Base-by-base conservation (phyloP, 1,284 basidiomycete genomes). In the Heterobasidion irregulare region DNA sequence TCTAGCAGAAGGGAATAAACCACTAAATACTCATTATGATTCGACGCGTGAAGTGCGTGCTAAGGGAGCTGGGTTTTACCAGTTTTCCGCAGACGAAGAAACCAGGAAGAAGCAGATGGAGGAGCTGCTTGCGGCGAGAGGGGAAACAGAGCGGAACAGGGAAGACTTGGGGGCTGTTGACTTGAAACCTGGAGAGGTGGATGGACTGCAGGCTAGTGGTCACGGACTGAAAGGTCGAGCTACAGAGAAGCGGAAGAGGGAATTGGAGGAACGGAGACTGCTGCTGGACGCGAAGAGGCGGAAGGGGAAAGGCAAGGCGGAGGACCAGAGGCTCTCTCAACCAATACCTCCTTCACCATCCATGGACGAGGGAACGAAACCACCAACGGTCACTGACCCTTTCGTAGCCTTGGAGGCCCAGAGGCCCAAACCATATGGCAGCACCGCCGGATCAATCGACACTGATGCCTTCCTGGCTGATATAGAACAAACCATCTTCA, bases 51-150 rank as follows among this genome's bases (percentile, higher is more conserved):
- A 99, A 68, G 83, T 88, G 9, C 87, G 95, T 8, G 81, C 86
- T n/a, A 86, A 86, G 64, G 95, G 91, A 36, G 94, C 94, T 0
- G 94, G 83, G 0, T 92, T 89, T 71, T 96, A 95, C 67, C 84
- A 89, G 64, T 95, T 98, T 68, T 89, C 91, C 2, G 77, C 69
- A 0, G 91, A 96, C 63, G 89, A 93, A 62, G 84, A 87, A 57
- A 80, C 78, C 34, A 79, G 95, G 36, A 70, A 70, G 58, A 71
- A 73, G 54, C 86, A 97, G 70, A 89, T 94, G 89, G 86, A 89
- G 52, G 84, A 86, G 52, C 70, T 98, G 13, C 80, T 77, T 48
- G 67, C 72, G 8, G 76, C 79, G 10, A 74, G 91, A 44, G 75
- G 78, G 19, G 90, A 94, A 66, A 98, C 95, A 1, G 80, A 82